phyloP scores from a whole-genome alignment of 78 protist genomes.

The Andalucia godoyi region DNA sequence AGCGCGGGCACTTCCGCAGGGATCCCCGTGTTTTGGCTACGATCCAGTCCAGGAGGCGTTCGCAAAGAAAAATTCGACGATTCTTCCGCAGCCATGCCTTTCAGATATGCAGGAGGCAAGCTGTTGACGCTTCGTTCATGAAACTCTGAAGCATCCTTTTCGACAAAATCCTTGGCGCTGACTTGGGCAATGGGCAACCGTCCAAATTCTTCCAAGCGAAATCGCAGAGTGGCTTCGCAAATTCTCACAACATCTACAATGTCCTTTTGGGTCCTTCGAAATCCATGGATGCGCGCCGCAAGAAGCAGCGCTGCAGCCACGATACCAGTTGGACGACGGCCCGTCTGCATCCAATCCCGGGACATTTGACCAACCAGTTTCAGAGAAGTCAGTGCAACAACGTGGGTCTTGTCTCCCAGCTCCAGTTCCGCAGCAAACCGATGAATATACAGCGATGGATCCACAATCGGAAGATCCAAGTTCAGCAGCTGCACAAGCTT shows the following conservation, averaged over 20 bases:
- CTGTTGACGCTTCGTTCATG: too few species aligned
- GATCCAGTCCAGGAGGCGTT: too few species aligned
- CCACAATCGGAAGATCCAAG: not conserved
- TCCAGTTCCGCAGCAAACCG: conserved; percentile 1
- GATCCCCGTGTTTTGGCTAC: too few species aligned
- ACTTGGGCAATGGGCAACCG: too few species aligned
- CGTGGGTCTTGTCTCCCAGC: not conserved
- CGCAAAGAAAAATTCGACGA: too few species aligned
- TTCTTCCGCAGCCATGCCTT: too few species aligned
- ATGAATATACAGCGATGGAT: not conserved
- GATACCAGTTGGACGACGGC: not conserved
- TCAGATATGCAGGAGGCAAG: too few species aligned
- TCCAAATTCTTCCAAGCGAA: not conserved
- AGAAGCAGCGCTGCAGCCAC: not conserved
- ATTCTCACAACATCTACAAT: not conserved
- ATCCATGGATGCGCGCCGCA: conserved; percentile 7
- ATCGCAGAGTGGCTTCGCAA: not conserved
- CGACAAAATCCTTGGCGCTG: too few species aligned
- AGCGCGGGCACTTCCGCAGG: too few species aligned
- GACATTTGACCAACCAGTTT: not conserved
- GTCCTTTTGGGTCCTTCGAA: not conserved
- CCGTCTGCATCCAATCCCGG: conserved; percentile 2
- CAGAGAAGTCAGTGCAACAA: not conserved
- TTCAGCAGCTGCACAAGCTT: not conserved
- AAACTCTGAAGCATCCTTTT: too few species aligned